Evolutionary conservation across 2,329 filamentous ascomycete genomes (phyloP).

Genomic region (Chaetoscypha palmicola): DNA sequence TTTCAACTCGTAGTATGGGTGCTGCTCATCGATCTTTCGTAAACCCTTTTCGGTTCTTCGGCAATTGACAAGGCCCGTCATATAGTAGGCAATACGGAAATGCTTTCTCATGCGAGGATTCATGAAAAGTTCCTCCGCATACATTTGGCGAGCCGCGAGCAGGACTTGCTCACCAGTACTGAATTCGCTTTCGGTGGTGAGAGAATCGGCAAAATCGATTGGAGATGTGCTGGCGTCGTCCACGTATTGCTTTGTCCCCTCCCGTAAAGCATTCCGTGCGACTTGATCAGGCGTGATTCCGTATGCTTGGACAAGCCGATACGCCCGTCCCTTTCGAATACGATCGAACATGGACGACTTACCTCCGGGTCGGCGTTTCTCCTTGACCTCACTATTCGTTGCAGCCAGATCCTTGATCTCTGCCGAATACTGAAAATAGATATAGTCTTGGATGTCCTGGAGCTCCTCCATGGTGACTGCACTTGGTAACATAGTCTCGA

Average conservation of each 20-base stretch:
- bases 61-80: slow-evolving; percentile 77
- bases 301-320: slow-evolving; percentile 78
- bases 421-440: slow-evolving; percentile 86
- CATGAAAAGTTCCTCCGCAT: slow-evolving; percentile 80
- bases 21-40: slow-evolving; percentile 86
- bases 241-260: slow-evolving; percentile 71
- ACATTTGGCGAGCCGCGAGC: slow-evolving; percentile 75
- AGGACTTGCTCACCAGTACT: slow-evolving; percentile 69
- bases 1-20: slow-evolving; percentile 97
- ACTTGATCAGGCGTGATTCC: slow-evolving; percentile 85
- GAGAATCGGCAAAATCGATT: slow-evolving; percentile 76
- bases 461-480: slow-evolving; percentile 89
- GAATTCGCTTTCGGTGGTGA: slow-evolving; percentile 66
- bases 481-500: slow-evolving; percentile 74
- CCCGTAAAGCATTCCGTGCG: slow-evolving; percentile 74
- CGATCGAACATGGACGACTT: slow-evolving; percentile 77
- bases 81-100: slow-evolving; percentile 76
- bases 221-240: slow-evolving; percentile 78
- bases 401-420: slow-evolving; percentile 75
- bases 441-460: slow-evolving; percentile 91
- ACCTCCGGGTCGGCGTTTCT: slow-evolving; percentile 70
- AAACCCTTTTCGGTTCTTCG: slow-evolving; percentile 89
- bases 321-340: slow-evolving; percentile 71
- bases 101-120: slow-evolving; percentile 86
- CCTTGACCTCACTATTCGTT: slow-evolving; percentile 55